Conservation (phyloP, 106 monocot species). For the Allium sativum region DNA sequence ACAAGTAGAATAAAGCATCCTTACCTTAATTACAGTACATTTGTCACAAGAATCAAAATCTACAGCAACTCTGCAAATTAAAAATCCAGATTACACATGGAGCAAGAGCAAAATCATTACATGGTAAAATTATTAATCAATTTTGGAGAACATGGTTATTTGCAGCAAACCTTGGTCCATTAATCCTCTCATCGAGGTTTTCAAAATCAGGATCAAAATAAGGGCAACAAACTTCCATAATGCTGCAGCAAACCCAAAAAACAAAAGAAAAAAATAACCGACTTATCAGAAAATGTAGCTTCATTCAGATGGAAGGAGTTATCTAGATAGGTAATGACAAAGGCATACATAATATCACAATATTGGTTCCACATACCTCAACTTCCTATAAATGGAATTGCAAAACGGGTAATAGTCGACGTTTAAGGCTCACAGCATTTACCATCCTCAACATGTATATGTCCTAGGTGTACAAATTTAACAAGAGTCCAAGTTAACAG, state of each 20-base stretch:
- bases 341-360: background rate
- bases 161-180: slow-evolving; percentile 49
- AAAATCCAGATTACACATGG: background rate
- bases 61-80: slow-evolving; percentile 38
- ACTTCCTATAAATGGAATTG: background rate
- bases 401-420: background rate
- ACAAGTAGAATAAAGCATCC: background rate
- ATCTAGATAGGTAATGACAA: background rate
- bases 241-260: slow-evolving; percentile 8
- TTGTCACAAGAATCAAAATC: slow-evolving; percentile 53
- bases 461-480: no score
- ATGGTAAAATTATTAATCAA: slow-evolving; percentile 1
- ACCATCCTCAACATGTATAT: background rate
- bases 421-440: background rate
- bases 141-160: background rate
- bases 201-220: slow-evolving; percentile 78
- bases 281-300: background rate
- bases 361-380: background rate
- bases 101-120: background rate
- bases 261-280: background rate
- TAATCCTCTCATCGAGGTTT: slow-evolving; percentile 41
- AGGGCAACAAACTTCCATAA: slow-evolving; percentile 45
- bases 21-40: slow-evolving; percentile 62
- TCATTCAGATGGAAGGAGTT: background rate
- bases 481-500: no score